These are phyloP conservation scores for Solanum chacoense DNA, from an alignment of 305 asterid species.

Conservation along the genomic window DNA sequence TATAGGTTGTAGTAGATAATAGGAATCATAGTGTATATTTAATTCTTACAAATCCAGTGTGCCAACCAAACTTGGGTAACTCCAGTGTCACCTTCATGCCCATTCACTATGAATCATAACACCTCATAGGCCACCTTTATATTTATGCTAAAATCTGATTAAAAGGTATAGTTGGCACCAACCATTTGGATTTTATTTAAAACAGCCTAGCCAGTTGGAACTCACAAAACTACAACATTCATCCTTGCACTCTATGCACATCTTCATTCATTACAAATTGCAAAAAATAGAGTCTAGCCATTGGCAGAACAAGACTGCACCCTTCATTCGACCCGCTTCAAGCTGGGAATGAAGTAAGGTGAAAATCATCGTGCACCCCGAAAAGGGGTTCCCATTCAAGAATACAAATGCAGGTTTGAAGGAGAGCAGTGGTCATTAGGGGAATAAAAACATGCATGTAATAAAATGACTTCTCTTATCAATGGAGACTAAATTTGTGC, in stretches of 20 bases:
- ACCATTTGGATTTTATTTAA: not conserved
- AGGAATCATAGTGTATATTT: not conserved
- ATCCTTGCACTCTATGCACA: not conserved
- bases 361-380: not conserved
- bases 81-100: not conserved
- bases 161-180: not conserved
- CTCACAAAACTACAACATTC: not conserved
- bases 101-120: not conserved
- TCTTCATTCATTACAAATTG: not conserved
- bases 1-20: not conserved
- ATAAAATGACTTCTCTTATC: not conserved
- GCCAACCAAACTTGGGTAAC: not conserved
- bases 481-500: too few species aligned
- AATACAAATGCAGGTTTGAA: not conserved
- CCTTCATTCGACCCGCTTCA: not conserved
- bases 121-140: not conserved
- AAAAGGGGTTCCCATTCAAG: not conserved
- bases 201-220: not conserved
- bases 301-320: not conserved
- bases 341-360: not conserved
- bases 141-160: not conserved
- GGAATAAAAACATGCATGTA: not conserved
- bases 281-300: not conserved
- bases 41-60: not conserved
- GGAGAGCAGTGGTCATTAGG: not conserved